phyloP scores from a whole-genome alignment of 75 land plant genomes.

The Pinus albicaulis region DNA sequence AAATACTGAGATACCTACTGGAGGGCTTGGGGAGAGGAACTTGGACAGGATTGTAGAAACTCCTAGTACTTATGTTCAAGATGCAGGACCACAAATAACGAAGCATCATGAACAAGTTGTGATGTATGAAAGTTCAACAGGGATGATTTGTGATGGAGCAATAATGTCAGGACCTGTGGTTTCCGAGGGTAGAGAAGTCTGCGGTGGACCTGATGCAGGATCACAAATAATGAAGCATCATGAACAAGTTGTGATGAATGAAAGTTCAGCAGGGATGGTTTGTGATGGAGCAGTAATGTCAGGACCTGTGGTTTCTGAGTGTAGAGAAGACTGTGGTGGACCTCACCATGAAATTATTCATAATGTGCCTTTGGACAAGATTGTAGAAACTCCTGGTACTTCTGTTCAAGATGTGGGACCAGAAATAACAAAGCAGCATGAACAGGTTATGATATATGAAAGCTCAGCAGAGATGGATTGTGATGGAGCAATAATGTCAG shows the following conservation, averaged over 20 bases:
- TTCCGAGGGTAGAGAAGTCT: background rate
- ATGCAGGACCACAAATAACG: background rate
- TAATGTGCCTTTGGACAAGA: background rate
- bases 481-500: background rate
- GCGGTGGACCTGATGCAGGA: background rate
- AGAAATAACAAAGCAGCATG: constrained; percentile 2
- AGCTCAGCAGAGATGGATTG: constrained; percentile 2
- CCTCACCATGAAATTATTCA: background rate
- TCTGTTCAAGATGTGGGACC: background rate
- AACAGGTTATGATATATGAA: background rate
- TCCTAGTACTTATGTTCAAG: background rate
- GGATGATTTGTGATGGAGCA: background rate
- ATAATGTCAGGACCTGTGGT: background rate
- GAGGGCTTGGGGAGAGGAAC: background rate
- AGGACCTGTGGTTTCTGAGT: background rate
- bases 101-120: background rate
- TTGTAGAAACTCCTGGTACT: background rate
- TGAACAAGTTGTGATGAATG: background rate
- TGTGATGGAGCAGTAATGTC: background rate
- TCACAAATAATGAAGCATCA: background rate
- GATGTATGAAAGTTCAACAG: background rate
- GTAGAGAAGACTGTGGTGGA: background rate
- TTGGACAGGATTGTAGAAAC: background rate
- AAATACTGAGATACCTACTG: background rate
- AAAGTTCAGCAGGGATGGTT: background rate